Conservation (phyloP, 495 filamentous ascomycete genomes). For the Letharia columbiana region DNA sequence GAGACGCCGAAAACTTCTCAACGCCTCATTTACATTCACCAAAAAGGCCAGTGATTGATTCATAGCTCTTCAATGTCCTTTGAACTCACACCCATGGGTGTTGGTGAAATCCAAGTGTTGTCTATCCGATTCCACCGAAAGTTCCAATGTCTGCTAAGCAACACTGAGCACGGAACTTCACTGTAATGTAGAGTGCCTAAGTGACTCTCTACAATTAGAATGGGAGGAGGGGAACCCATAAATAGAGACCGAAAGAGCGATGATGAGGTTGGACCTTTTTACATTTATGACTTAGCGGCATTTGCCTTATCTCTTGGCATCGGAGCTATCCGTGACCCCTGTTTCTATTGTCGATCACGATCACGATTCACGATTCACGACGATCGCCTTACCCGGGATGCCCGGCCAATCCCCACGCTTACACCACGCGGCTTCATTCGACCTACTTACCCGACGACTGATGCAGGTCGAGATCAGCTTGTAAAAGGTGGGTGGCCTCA, state of each 20-base stretch:
- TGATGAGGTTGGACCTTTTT: not conserved
- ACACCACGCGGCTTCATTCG: not conserved
- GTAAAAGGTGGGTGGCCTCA: not conserved
- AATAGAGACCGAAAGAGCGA: not conserved
- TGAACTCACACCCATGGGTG: not conserved
- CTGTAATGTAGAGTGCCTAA: no score
- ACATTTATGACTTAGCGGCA: not conserved
- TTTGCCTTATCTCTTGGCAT: not conserved
- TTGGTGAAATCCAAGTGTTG: not conserved
- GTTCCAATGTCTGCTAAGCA: no score
- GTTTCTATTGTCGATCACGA: not conserved
- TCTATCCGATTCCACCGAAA: no score
- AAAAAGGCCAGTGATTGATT: not conserved
- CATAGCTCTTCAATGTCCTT: not conserved
- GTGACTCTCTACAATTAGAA: not conserved
- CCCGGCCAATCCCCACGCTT: not conserved
- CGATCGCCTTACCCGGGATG: no score
- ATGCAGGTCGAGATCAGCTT: not conserved
- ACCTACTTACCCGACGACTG: not conserved
- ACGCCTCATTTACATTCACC: no score
- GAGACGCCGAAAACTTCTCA: not conserved
- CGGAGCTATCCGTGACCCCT: not conserved
- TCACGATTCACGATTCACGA: no score
- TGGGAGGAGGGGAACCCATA: not conserved
- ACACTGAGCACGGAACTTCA: no score